A percentile compares a stretch with the other conserved stretches of the same genome.
Evolutionary conservation across 1,284 basidiomycete genomes (phyloP).

Genomic region (Wolfiporia cocos): DNA sequence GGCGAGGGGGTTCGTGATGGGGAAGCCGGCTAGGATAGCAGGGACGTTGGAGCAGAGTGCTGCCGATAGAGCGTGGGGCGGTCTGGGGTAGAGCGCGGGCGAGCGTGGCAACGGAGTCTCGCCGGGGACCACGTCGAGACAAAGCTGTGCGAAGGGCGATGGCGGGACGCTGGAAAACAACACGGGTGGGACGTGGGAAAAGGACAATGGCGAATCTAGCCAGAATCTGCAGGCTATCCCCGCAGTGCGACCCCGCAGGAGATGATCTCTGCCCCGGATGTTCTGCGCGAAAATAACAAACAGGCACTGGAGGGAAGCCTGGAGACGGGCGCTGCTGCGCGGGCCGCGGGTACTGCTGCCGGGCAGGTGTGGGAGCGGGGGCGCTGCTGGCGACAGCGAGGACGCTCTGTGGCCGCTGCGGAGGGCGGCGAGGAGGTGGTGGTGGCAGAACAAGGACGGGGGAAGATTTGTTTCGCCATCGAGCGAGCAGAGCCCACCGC

Average conservation of each 20-base stretch:
- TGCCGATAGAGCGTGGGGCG: background rate
- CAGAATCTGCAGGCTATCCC: background rate
- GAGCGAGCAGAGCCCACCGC: background rate
- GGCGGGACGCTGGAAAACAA: background rate
- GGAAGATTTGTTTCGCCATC: constrained; percentile 5
- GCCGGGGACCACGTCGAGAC: background rate
- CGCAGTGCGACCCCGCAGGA: background rate
- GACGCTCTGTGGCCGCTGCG: constrained; percentile 1
- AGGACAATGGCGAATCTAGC: background rate
- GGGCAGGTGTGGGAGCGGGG: background rate
- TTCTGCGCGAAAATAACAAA: no score
- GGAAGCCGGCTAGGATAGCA: no score
- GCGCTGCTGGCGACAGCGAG: background rate
- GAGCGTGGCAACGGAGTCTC: background rate
- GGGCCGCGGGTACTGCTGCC: no score
- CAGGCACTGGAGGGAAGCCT: background rate
- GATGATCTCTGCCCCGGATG: no score
- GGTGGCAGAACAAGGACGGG: background rate
- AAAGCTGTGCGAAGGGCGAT: background rate
- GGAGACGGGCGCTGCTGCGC: no score
- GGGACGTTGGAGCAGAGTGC: background rate
- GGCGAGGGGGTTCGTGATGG: constrained; percentile 1
- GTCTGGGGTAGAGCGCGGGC: background rate
- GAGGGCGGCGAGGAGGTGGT: background rate
- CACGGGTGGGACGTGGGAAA: background rate